Evolutionary conservation across 2,329 filamentous ascomycete species (phyloP).

Genomic region (Paracoccidioides lutzii): DNA sequence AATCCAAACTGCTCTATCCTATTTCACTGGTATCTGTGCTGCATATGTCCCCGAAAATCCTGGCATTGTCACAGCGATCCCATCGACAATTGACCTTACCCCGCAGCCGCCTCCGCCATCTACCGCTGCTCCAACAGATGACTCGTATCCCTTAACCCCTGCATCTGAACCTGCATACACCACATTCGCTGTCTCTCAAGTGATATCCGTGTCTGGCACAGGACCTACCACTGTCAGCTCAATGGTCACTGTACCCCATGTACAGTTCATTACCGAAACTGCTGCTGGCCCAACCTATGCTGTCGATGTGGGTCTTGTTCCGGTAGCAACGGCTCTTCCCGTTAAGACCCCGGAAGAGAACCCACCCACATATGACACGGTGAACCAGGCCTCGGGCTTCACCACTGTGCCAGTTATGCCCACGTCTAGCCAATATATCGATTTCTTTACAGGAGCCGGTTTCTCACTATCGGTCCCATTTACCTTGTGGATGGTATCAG

Average conservation of each 20-base stretch:
- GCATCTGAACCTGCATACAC: constrained; percentile 22
- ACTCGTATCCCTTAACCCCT: constrained; percentile 16
- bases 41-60: constrained; percentile 62
- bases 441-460: constrained; percentile 9
- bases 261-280: constrained; percentile 28
- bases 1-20: constrained; percentile 59
- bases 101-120: constrained; percentile 41
- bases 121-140: constrained; percentile 31
- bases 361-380: constrained; percentile 11
- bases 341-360: constrained; percentile 5
- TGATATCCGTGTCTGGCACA: constrained; percentile 10
- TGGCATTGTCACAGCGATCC: constrained; percentile 66
- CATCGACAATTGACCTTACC: constrained; percentile 44
- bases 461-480: constrained; percentile 6
- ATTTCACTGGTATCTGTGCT: constrained; percentile 87
- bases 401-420: constrained; percentile 10
- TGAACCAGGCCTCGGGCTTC: constrained; percentile 8
- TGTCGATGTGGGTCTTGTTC: constrained; percentile 22
- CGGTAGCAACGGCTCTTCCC: constrained; percentile 10
- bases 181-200: constrained; percentile 28
- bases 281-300: constrained; percentile 13
- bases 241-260: constrained; percentile 34
- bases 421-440: constrained; percentile 2
- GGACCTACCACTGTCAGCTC: constrained; percentile 17
- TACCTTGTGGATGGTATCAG: constrained; percentile 6